Conservation (phyloP, 345 rosid species). For the Eucalyptus microcorys region DNA sequence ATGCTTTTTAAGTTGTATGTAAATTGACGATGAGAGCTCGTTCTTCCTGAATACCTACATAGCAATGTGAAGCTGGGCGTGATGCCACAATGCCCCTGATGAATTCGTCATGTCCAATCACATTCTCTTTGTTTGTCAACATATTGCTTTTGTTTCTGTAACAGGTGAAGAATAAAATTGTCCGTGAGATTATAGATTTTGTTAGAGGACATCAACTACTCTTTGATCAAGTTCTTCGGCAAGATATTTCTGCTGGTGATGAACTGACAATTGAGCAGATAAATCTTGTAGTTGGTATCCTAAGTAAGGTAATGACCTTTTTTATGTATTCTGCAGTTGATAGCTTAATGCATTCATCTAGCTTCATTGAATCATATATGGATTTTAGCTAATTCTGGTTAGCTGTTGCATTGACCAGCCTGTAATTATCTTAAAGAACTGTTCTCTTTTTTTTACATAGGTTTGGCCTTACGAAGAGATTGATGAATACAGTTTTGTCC, state of each 20-base stretch:
- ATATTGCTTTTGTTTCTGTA: not conserved
- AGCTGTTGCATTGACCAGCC: not conserved
- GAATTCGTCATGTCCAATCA: not conserved
- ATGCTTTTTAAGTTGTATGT: not conserved
- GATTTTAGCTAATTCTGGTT: not conserved
- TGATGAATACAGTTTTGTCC: constrained; percentile 70
- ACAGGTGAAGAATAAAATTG: constrained; percentile 86
- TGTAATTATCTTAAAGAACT: not conserved
- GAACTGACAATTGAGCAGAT: constrained; percentile 81
- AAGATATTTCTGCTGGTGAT: constrained; percentile 52
- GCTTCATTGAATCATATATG: not conserved
- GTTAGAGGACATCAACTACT: constrained; percentile 68
- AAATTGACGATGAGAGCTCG: too few relatives aligned
- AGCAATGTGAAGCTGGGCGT: not conserved
- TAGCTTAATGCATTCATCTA: not conserved
- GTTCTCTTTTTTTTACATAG: constrained; percentile 12
- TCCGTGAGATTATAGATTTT: constrained; percentile 71
- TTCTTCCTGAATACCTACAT: not conserved
- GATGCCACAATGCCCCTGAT: not conserved
- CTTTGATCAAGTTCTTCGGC: constrained; percentile 76
- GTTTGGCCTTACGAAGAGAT: constrained; percentile 97
- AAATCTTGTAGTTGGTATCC: constrained; percentile 80
- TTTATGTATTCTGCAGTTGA: not conserved
- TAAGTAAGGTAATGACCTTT: constrained; percentile 54
- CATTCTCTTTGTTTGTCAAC: not conserved